phyloP scores from a whole-genome alignment of 2,329 filamentous ascomycete genomes.

The Exophiala spinifera region DNA sequence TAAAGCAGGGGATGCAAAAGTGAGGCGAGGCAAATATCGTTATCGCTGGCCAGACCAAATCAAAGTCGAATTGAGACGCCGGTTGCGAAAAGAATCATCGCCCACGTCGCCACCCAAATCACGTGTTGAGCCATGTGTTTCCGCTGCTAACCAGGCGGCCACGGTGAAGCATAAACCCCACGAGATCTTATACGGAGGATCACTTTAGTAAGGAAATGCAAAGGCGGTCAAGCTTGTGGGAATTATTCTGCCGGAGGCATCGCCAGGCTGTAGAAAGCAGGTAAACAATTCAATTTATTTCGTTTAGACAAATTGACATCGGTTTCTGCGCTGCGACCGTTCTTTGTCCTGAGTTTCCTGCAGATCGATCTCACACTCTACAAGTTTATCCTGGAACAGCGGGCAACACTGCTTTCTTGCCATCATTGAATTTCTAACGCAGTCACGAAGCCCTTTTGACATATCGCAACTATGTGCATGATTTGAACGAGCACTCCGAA shows the following conservation, averaged over 20 bases:
- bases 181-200: background rate
- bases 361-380: too few relatives aligned
- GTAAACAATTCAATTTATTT: background rate
- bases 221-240: background rate
- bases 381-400: too few relatives aligned
- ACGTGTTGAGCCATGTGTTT: background rate
- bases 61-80: background rate
- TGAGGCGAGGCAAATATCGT: background rate
- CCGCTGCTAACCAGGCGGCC: background rate
- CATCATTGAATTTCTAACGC: too few relatives aligned
- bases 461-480: conserved; percentile 2
- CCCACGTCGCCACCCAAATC: background rate
- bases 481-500: background rate
- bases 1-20: background rate
- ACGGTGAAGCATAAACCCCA: background rate
- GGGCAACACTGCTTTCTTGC: too few relatives aligned
- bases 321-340: background rate
- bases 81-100: background rate
- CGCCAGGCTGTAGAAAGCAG: background rate
- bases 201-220: background rate
- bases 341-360: too few relatives aligned
- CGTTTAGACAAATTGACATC: background rate
- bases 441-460: background rate
- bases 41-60: background rate
- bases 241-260: background rate